Base-by-base conservation (phyloP, 495 filamentous ascomycete genomes). In the Penicillium egyptiacum region DNA sequence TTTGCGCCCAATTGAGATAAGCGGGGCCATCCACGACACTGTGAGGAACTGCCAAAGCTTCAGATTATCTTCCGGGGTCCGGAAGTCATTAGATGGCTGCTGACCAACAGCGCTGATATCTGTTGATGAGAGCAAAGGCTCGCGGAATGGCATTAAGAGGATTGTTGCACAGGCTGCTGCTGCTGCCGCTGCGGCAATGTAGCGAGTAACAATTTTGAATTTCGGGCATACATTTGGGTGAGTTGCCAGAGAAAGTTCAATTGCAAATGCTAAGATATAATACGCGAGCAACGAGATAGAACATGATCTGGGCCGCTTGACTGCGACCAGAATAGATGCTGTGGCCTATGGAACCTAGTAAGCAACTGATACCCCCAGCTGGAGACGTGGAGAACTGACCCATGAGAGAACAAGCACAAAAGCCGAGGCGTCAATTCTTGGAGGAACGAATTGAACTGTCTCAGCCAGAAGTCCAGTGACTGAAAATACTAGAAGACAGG, bases 21-120 rank as follows among this genome's bases (percentile, higher is more conserved):
- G 70, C 0, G 89, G 86, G 4, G 75, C 75, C 83, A 95, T 86
- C 90, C 90, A 95, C 0, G 88, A 90, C 5, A 95, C 87, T 3
- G 83, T 86, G 73, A 91, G 85, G 64, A 86, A 95, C 63, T 93
- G 88, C 86, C 88, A 92, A 1, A 90, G 75, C 20, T 78, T 86
- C 39, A 94, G 66, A 57, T 88, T 82, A 62, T 95, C 90, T 66
- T 95, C 90, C n/a, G 90, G 90, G 47, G 87, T 93, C 30, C 89
- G 83, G 17, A 85, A 77, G 3, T 81, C 63, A 11, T 72, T 79
- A 3, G 80, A 85, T 33, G 90, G 86, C 28, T 72, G 54, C 16
- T 75, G 72, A 33, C 80, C 84, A 6, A 85, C 74, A 14, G 73
- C 67, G 57, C 85, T 83, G 51, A 93, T 91, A 7, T 82, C 81